These are phyloP conservation scores for Eucalyptus sp. DNA, from an alignment of 345 rosid genomes.

Conservation along the genomic window DNA sequence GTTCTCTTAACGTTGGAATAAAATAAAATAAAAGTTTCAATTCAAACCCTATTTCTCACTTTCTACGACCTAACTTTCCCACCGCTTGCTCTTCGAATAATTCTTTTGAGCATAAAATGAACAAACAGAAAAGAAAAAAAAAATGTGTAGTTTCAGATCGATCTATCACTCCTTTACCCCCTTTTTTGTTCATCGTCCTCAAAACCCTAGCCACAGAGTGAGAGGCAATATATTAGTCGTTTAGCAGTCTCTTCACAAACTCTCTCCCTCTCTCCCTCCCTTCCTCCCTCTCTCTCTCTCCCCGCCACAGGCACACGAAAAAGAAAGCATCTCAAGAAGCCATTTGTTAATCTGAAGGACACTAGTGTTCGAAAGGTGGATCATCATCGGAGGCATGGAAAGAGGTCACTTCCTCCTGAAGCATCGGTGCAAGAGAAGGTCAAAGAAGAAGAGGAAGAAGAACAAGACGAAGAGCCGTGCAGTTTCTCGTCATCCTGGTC, in stretches of 20 bases:
- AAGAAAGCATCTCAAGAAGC: not conserved
- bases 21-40: not conserved
- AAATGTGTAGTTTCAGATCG: not conserved
- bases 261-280: not conserved
- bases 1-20: not conserved
- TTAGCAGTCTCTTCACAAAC: not conserved
- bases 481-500: slow-evolving; percentile 8
- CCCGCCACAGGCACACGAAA: not conserved
- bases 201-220: not conserved
- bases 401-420: slow-evolving; percentile 57
- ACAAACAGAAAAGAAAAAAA: not conserved
- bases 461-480: not conserved
- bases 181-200: not conserved
- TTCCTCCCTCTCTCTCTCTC: not conserved
- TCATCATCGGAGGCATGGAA: slow-evolving; percentile 58
- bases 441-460: not conserved
- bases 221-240: not conserved
- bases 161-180: not conserved
- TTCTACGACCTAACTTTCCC: not conserved
- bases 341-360: not conserved
- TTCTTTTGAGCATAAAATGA: not conserved
- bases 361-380: slow-evolving; percentile 28
- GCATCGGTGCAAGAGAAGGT: slow-evolving; percentile 37
- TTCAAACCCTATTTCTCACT: not conserved
- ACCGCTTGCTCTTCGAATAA: not conserved